phyloP scores from a whole-genome alignment of 306 rosid genomes.

The Prunus mume region DNA sequence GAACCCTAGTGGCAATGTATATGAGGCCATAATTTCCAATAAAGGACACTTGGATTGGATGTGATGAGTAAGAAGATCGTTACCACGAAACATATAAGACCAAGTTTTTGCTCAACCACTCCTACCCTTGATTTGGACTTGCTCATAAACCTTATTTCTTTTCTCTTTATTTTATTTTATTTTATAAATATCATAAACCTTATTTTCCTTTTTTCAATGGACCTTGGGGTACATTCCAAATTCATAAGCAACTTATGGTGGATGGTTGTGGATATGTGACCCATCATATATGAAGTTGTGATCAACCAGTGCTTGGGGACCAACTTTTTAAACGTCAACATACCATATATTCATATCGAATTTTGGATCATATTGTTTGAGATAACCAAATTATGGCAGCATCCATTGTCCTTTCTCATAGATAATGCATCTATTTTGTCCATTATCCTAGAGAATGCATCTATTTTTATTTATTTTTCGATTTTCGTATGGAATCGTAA shows the following conservation, averaged over 20 bases:
- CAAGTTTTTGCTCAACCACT: background rate
- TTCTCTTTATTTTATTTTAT: too few species aligned
- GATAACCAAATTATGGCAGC: background rate
- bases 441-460: background rate
- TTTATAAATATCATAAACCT: background rate
- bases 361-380: background rate
- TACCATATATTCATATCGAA: background rate
- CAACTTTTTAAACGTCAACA: background rate
- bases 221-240: conserved; percentile 15
- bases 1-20: background rate
- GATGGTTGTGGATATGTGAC: background rate
- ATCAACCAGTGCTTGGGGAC: background rate
- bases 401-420: background rate
- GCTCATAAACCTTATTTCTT: background rate
- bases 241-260: background rate
- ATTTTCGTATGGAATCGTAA: too few species aligned
- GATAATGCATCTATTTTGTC: background rate
- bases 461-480: too few species aligned
- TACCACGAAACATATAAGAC: background rate
- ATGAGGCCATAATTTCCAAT: background rate
- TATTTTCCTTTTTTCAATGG: conserved; percentile 11
- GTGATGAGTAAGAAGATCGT: background rate
- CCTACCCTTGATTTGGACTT: conserved; percentile 7
- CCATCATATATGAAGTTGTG: background rate
- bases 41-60: background rate